phyloP scores from a whole-genome alignment of 179 eudicot genomes.

The Spergularia azorica region DNA sequence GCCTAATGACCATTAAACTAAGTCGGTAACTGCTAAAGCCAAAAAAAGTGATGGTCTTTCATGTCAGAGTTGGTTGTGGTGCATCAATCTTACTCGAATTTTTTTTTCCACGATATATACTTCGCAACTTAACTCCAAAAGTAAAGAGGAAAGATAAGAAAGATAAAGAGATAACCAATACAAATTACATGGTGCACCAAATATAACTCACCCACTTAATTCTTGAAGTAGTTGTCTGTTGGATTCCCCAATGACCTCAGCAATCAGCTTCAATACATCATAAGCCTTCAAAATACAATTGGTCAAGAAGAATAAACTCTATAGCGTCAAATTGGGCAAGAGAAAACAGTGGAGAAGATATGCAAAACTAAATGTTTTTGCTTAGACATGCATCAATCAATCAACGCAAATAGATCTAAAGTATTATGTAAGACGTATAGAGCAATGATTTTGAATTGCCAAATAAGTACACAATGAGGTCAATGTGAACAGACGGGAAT shows the following conservation, averaged over 20 bases:
- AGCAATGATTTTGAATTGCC: background rate
- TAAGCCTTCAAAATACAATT: slow-evolving; percentile 56
- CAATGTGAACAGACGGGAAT: background rate
- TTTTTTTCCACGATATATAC: too few relatives aligned
- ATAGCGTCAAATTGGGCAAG: slow-evolving; percentile 2
- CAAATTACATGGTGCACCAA: background rate
- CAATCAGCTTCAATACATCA: slow-evolving; percentile 77
- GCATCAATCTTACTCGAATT: too few relatives aligned
- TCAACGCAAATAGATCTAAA: background rate
- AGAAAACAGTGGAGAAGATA: background rate
- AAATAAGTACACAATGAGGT: background rate
- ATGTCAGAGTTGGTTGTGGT: too few relatives aligned
- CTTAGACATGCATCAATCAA: background rate
- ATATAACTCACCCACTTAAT: slow-evolving; percentile 70
- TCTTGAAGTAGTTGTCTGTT: slow-evolving; percentile 65
- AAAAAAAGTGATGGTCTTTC: too few relatives aligned
- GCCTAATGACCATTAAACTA: too few relatives aligned
- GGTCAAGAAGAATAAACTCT: background rate
- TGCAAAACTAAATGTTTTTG: background rate
- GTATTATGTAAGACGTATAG: background rate
- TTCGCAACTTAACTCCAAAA: background rate
- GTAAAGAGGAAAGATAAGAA: background rate
- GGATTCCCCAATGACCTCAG: slow-evolving; percentile 68
- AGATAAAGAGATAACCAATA: background rate
- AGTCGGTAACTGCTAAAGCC: too few relatives aligned